These are phyloP conservation scores for Cunninghamia lanceolata DNA, from an alignment of 75 land plant genomes.

Conservation along the genomic window DNA sequence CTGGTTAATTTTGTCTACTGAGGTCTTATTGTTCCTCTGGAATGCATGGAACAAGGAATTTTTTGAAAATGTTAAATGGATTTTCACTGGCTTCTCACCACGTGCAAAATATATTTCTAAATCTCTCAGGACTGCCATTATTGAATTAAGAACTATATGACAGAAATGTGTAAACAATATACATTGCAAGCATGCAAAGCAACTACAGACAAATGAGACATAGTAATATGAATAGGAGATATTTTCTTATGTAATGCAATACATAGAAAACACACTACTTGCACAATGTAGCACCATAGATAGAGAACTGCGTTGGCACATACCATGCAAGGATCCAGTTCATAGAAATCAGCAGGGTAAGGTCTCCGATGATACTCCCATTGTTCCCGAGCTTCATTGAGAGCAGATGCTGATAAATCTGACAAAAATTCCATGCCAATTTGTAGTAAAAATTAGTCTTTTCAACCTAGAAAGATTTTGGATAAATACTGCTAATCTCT, in stretches of 20 bases:
- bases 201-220: not conserved
- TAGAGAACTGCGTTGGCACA: constrained; percentile 3
- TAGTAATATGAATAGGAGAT: not conserved
- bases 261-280: not conserved
- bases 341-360: constrained; percentile 75
- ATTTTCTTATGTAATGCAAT: not conserved
- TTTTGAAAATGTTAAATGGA: too few relatives aligned
- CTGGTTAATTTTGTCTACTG: too few relatives aligned
- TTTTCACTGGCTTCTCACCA: too few relatives aligned
- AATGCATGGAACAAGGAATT: too few relatives aligned
- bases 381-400: constrained; percentile 61
- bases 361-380: constrained; percentile 80
- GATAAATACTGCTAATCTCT: not conserved
- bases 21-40: too few relatives aligned
- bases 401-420: constrained; percentile 73
- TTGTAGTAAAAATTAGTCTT: not conserved
- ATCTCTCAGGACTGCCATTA: too few relatives aligned
- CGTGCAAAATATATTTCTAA: too few relatives aligned
- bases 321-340: constrained; percentile 78
- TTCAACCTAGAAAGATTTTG: not conserved
- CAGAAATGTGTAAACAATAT: not conserved
- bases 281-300: not conserved
- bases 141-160: too few relatives aligned
- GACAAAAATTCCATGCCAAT: not conserved
- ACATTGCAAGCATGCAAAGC: not conserved